Conservation (phyloP, 257 asterid species). For the Datura wrightii region DNA sequence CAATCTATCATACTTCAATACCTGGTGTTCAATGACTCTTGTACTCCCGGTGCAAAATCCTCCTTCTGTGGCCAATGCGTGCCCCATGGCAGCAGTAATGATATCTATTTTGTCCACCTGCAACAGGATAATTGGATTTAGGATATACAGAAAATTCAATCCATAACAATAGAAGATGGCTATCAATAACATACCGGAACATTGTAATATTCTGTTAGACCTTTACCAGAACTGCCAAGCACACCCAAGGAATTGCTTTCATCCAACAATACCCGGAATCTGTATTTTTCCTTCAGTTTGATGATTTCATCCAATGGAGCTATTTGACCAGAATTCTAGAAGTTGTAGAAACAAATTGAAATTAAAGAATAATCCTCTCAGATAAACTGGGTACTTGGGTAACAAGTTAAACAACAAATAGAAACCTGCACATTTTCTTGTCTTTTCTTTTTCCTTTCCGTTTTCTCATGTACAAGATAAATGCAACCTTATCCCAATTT, state of each 20-base stretch:
- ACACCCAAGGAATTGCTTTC: slow-evolving; percentile 95
- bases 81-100: slow-evolving; percentile 93
- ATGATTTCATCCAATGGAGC: slow-evolving; percentile 90
- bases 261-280: slow-evolving; percentile 84
- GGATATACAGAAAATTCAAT: slow-evolving; percentile 32
- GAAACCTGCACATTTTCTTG: not conserved
- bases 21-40: slow-evolving; percentile 95
- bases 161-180: slow-evolving; percentile 34
- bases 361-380: slow-evolving; percentile 16
- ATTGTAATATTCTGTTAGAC: slow-evolving; percentile 75
- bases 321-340: slow-evolving; percentile 91
- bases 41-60: slow-evolving; percentile 97
- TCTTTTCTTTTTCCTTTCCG: too few relatives aligned
- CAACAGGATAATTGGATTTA: slow-evolving; percentile 32
- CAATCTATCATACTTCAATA: slow-evolving; percentile 42
- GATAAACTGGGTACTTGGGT: not conserved
- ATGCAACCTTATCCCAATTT: not conserved
- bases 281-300: slow-evolving; percentile 80
- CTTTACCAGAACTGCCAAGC: slow-evolving; percentile 92
- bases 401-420: slow-evolving; percentile 17
- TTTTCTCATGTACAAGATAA: not conserved
- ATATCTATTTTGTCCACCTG: slow-evolving; percentile 93
- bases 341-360: slow-evolving; percentile 31
- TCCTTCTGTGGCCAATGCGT: slow-evolving; percentile 96
- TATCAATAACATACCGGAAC: slow-evolving; percentile 65